Percentiles rank a stretch among this genome's conserved stretches.
Evolutionary conservation across 1,139 yeast species (phyloP).

Genomic region (Hyphopichia khmerensis): DNA sequence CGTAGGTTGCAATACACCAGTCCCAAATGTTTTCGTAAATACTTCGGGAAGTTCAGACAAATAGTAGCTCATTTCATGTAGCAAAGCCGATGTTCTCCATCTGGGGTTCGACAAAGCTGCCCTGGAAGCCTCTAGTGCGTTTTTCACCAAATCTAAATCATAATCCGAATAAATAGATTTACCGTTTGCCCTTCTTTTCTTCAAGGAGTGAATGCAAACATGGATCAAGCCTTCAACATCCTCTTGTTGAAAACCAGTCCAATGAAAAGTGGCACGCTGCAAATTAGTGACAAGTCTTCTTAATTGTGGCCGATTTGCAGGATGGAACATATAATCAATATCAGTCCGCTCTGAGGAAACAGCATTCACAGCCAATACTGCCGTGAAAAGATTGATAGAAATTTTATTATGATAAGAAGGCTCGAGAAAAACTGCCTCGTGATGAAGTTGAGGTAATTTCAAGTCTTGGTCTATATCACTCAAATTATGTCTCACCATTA

Average conservation of each 20-base stretch:
- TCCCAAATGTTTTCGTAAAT: slow-evolving; percentile 41
- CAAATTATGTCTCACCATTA: slow-evolving; percentile 57
- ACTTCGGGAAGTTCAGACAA: slow-evolving; percentile 41
- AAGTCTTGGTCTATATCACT: slow-evolving; percentile 55
- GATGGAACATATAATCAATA: slow-evolving; percentile 69
- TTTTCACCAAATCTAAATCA: slow-evolving; percentile 41
- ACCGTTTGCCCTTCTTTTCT: slow-evolving; percentile 27
- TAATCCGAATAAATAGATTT: slow-evolving; percentile 24
- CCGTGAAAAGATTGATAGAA: slow-evolving; percentile 60
- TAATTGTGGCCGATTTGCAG: slow-evolving; percentile 52
- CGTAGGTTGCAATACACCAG: slow-evolving; percentile 30
- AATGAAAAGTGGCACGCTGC: slow-evolving; percentile 67
- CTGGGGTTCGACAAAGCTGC: slow-evolving; percentile 48
- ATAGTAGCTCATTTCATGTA: slow-evolving; percentile 66
- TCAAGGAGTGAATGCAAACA: slow-evolving; percentile 48
- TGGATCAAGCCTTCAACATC: slow-evolving; percentile 53
- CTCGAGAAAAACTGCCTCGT: slow-evolving; percentile 52
- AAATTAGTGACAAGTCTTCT: slow-evolving; percentile 58
- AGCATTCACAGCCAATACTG: slow-evolving; percentile 70
- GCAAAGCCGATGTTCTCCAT: slow-evolving; percentile 56
- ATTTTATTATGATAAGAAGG: slow-evolving; percentile 64
- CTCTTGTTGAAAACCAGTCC: slow-evolving; percentile 67
- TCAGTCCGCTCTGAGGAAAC: slow-evolving; percentile 69
- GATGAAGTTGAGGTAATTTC: slow-evolving; percentile 57
- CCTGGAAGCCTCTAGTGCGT: slow-evolving; percentile 44